Percentiles rank a stretch among this genome's conserved stretches.
Evolutionary conservation across 495 filamentous ascomycete species (phyloP).

Genomic region (Tuber borchii): DNA sequence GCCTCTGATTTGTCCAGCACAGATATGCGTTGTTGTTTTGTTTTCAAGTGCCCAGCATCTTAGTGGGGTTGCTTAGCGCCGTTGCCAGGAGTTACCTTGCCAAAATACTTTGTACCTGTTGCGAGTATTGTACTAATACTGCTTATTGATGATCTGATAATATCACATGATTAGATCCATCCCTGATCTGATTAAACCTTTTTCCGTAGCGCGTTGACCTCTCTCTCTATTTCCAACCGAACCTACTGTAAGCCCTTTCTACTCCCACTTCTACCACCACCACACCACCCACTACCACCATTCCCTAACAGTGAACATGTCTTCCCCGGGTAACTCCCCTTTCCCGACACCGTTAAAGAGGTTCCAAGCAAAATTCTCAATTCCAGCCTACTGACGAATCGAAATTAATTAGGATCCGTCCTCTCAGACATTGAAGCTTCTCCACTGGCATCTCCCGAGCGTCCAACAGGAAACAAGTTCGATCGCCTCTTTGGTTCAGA

Average conservation of each 20-base stretch:
- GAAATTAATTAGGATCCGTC: conserved; percentile 15
- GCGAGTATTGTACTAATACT: too few relatives aligned
- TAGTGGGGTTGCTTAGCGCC: conserved; percentile 1
- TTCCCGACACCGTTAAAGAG: too few relatives aligned
- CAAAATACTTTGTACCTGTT: background rate
- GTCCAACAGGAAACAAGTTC: conserved; percentile 39
- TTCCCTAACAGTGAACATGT: conserved; percentile 17
- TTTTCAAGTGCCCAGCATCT: conserved; percentile 6
- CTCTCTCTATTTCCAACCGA: background rate
- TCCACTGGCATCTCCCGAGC: conserved; percentile 28
- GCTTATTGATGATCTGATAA: background rate
- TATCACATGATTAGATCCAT: too few relatives aligned
- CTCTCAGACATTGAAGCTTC: conserved; percentile 52
- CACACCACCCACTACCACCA: too few relatives aligned
- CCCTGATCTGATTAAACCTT: background rate
- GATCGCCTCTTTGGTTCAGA: conserved; percentile 42
- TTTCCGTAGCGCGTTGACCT: background rate
- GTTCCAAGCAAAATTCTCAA: background rate
- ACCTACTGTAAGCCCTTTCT: background rate
- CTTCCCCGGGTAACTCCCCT: conserved; percentile 24
- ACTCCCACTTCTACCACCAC: too few relatives aligned
- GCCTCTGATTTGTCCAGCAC: conserved; percentile 35
- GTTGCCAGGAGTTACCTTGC: conserved; percentile 30
- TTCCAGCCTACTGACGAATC: background rate
- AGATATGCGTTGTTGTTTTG: conserved; percentile 29